These are phyloP conservation scores for Bathelium albidoporum DNA, from an alignment of 495 filamentous ascomycete genomes.

Conservation along the genomic window DNA sequence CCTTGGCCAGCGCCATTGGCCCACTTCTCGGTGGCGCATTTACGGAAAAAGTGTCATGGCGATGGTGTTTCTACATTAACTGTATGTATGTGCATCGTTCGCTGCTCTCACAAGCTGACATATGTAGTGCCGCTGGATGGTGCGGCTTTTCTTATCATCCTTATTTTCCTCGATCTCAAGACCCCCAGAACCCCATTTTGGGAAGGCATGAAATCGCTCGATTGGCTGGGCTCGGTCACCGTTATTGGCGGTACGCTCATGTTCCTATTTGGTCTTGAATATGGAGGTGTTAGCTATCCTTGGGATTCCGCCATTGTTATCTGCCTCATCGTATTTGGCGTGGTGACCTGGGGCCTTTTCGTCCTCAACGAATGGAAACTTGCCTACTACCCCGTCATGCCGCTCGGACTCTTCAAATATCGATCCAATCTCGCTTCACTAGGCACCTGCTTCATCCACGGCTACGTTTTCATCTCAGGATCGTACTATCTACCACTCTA, in stretches of 20 bases:
- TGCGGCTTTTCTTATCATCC: constrained; percentile 52
- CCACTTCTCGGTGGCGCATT: constrained; percentile 34
- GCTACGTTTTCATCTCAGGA: constrained; percentile 62
- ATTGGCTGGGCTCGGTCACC: constrained; percentile 59
- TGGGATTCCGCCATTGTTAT: constrained; percentile 69
- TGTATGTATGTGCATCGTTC: constrained; percentile 28
- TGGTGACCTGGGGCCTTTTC: constrained; percentile 52
- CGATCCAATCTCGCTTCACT: constrained; percentile 50
- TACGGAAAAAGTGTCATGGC: constrained; percentile 42
- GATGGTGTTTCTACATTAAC: constrained; percentile 58
- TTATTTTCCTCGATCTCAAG: constrained; percentile 64
- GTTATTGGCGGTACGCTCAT: constrained; percentile 72
- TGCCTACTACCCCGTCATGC: constrained; percentile 70
- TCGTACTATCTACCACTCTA: constrained; percentile 72
- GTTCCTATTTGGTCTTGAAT: constrained; percentile 70
- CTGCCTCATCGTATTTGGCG: constrained; percentile 68
- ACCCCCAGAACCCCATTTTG: constrained; percentile 62
- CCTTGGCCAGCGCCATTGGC: constrained; percentile 31
- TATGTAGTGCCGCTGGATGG: constrained; percentile 59
- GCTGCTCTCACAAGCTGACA: constrained; percentile 30
- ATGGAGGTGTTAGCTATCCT: constrained; percentile 63
- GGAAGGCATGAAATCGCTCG: constrained; percentile 62
- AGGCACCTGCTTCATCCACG: constrained; percentile 51
- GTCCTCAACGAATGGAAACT: constrained; percentile 59
- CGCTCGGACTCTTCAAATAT: constrained; percentile 53